phyloP scores from a whole-genome alignment of 148 eudicot species.

The Nyssa sinensis region DNA sequence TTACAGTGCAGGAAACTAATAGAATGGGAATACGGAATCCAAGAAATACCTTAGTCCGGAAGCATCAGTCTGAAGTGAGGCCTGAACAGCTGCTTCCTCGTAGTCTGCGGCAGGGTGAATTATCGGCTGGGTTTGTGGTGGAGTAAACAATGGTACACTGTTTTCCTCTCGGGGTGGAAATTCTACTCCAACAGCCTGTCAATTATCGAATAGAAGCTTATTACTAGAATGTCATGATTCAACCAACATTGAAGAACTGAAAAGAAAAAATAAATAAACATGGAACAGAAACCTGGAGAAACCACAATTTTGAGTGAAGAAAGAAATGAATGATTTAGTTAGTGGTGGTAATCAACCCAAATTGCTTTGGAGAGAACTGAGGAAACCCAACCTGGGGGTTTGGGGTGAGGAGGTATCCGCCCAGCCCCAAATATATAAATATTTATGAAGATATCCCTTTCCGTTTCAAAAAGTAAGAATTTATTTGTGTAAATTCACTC shows the following conservation, averaged over 20 bases:
- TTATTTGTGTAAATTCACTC: too few species aligned
- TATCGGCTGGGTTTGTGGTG: constrained; percentile 84
- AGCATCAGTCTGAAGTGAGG: constrained; percentile 72
- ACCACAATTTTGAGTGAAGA: background rate
- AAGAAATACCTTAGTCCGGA: constrained; percentile 74
- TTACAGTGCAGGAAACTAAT: background rate
- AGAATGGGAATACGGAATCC: background rate
- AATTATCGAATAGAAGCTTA: constrained; percentile 17
- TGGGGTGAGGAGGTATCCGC: too few species aligned
- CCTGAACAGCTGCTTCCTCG: constrained; percentile 75
- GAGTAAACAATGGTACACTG: constrained; percentile 80
- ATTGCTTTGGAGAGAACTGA: too few species aligned
- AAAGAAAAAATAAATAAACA: constrained; percentile 1
- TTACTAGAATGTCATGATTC: background rate
- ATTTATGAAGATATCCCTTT: background rate
- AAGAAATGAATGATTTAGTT: too few species aligned
- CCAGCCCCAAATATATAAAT: background rate
- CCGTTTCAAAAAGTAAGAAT: too few species aligned
- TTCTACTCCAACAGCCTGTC: constrained; percentile 72
- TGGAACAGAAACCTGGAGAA: background rate
- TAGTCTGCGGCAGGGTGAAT: constrained; percentile 43
- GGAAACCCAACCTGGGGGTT: too few species aligned
- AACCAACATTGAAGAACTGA: background rate
- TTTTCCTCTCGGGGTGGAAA: constrained; percentile 90
- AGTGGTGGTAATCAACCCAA: too few species aligned